These are phyloP conservation scores for Pestalotiopsis sp. DNA, from an alignment of 2,329 filamentous ascomycete species.

Conservation along the genomic window DNA sequence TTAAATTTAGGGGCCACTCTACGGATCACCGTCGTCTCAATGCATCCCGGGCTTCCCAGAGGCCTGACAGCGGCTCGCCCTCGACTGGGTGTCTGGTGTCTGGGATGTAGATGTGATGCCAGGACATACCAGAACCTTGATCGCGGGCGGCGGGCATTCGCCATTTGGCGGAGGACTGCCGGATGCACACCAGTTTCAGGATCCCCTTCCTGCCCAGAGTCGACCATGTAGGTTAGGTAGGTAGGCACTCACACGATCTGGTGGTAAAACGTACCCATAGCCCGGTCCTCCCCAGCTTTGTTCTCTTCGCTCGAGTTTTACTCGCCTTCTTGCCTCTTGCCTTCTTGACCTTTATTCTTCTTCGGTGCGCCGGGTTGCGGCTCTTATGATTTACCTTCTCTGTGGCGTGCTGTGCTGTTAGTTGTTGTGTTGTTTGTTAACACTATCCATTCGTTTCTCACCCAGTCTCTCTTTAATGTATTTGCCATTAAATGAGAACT, in stretches of 20 bases:
- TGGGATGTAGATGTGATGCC: background rate
- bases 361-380: slow-evolving; percentile 1
- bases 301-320: background rate
- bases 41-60: slow-evolving; percentile 22
- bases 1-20: slow-evolving; percentile 23
- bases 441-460: slow-evolving; percentile 2
- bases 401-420: background rate
- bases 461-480: background rate
- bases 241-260: background rate
- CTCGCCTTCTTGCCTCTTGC: background rate
- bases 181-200: slow-evolving; percentile 3
- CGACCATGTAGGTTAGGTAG: background rate
- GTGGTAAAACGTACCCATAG: background rate
- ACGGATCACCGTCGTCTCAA: slow-evolving; percentile 20
- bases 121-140: background rate
- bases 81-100: background rate
- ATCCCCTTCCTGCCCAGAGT: background rate
- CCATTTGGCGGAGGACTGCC: background rate
- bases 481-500: background rate
- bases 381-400: background rate
- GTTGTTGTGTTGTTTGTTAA: background rate
- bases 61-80: slow-evolving; percentile 11
- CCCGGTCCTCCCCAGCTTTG: background rate
- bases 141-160: background rate
- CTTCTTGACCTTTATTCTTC: background rate